These are phyloP conservation scores for Pilobolus umbonatus DNA, from an alignment of 192 early-diverging fungal species.

Conservation along the genomic window DNA sequence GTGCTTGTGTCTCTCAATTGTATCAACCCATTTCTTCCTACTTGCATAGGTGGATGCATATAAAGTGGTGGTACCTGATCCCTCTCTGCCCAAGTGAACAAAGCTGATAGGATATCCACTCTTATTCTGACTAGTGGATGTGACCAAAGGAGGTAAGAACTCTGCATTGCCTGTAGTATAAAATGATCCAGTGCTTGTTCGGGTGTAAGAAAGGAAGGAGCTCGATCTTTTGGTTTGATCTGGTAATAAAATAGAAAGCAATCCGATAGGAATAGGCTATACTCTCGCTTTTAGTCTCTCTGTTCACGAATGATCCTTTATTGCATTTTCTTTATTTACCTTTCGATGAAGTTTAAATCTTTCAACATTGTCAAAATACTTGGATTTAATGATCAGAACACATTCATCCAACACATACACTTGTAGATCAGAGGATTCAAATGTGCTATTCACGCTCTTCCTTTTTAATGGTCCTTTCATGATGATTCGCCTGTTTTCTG, in stretches of 20 bases:
- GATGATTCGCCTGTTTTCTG: slow-evolving; percentile 65
- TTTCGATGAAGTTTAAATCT: slow-evolving; percentile 56
- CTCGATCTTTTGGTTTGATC: slow-evolving; percentile 28
- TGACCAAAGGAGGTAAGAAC: neutral
- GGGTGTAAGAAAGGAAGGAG: slow-evolving; percentile 29
- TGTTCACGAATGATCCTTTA: slow-evolving; percentile 28
- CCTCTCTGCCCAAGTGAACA: slow-evolving; percentile 66
- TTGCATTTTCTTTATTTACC: no score
- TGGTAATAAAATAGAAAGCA: slow-evolving; percentile 53
- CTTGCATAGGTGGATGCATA: slow-evolving; percentile 71
- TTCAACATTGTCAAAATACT: slow-evolving; percentile 52
- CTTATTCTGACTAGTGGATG: slow-evolving; percentile 43
- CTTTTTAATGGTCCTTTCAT: slow-evolving; percentile 75
- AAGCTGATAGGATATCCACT: slow-evolving; percentile 71
- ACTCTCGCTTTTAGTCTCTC: no score
- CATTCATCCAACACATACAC: slow-evolving; percentile 88
- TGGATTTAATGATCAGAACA: slow-evolving; percentile 69
- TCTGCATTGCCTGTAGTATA: slow-evolving; percentile 17
- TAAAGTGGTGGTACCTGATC: slow-evolving; percentile 54
- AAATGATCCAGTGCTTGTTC: slow-evolving; percentile 10
- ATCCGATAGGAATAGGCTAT: slow-evolving; percentile 80
- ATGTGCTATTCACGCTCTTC: slow-evolving; percentile 34
- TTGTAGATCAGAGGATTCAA: slow-evolving; percentile 62
- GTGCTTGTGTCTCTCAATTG: slow-evolving; percentile 62
- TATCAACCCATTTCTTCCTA: slow-evolving; percentile 79